phyloP scores from a whole-genome alignment of 2,329 filamentous ascomycete genomes.

The Penicillium sp. region DNA sequence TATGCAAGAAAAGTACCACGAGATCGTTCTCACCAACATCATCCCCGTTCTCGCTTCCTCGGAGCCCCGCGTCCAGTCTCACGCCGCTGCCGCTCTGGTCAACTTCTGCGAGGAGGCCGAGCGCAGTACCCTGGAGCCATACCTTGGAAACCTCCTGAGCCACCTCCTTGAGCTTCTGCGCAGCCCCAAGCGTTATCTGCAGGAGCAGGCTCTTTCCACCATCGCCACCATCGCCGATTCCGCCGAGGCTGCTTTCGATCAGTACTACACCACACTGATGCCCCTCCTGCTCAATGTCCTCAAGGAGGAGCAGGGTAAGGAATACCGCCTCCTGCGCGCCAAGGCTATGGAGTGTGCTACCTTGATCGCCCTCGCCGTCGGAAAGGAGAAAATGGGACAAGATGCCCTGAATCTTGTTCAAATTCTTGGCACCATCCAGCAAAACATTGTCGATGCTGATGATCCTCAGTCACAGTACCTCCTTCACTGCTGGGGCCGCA shows the following conservation, averaged over 20 bases:
- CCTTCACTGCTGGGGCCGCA: slow-evolving; percentile 98
- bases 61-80: slow-evolving; percentile 92
- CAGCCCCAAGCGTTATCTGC: slow-evolving; percentile 91
- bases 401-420: slow-evolving; percentile 88
- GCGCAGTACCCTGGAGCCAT: slow-evolving; percentile 86
- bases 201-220: slow-evolving; percentile 95
- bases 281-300: slow-evolving; percentile 88
- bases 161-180: slow-evolving; percentile 86
- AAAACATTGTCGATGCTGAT: slow-evolving; percentile 82
- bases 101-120: slow-evolving; percentile 99
- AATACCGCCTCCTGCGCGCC: slow-evolving; percentile 84
- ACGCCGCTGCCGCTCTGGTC: slow-evolving; percentile 94
- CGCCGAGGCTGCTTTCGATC: slow-evolving; percentile 88
- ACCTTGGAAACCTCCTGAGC: slow-evolving; percentile 82
- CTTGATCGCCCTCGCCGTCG: slow-evolving; percentile 88
- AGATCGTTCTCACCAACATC: slow-evolving; percentile 82
- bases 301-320: slow-evolving; percentile 87
- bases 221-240: slow-evolving; percentile 99
- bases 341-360: slow-evolving; percentile 99
- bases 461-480: slow-evolving; percentile 96
- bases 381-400: slow-evolving; percentile 84
- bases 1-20: slow-evolving; percentile 96
- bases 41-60: slow-evolving; percentile 88
- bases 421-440: slow-evolving; percentile 82
- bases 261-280: slow-evolving; percentile 97